Base-by-base conservation (phyloP, 768 basidiomycete genomes). In the Mycena sanguinolenta region DNA sequence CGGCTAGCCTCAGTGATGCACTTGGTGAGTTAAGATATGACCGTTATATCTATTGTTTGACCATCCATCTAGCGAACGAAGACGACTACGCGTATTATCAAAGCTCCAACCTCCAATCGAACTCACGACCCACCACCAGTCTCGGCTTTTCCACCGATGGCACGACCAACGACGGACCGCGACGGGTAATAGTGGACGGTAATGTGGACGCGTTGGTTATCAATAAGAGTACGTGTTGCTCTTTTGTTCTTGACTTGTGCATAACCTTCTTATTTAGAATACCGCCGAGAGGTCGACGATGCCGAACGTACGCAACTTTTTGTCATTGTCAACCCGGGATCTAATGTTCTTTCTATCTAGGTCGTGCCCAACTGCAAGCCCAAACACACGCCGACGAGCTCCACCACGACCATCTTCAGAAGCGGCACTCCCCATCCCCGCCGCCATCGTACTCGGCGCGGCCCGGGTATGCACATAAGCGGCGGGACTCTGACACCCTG, bases 1-100 rank as follows among this genome's bases (percentile, higher is more conserved):
- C 92, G n/a, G 91, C 91, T 19, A 93, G 92, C 77, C 81, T 94
- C 58, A 94, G 92, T 75, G 92, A 94, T 76, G 88, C 90, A 32
- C 76, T 85, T 28, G 78, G 85, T 85, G 73, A 65, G 84, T 76
- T 19, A 69, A 32, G 44, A 30, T 13, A 46, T 25, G n/a, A 52
- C 55, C 27, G 34, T 55, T 50, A 76, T 76, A 65, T 71, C 70
- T 34, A 25, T 39, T 42, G 27, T 53, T 27, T 57, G 17, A 65
- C 46, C 34, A 23, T 63, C 57, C n/a, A 58, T 23, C 8, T 58
- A 72, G 72, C 65, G 61, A 77, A 77, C 49, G 70, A 73, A n/a
- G 78, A 80, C 53, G 79, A 75, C 61, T 70, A 70, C 72, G 39
- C 60, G 38, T 49, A 72, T 52, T 59, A 69, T 34, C 74, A 70